Base-by-base conservation (phyloP, 495 filamentous ascomycete species). In the Penicillium bovifimosum region DNA sequence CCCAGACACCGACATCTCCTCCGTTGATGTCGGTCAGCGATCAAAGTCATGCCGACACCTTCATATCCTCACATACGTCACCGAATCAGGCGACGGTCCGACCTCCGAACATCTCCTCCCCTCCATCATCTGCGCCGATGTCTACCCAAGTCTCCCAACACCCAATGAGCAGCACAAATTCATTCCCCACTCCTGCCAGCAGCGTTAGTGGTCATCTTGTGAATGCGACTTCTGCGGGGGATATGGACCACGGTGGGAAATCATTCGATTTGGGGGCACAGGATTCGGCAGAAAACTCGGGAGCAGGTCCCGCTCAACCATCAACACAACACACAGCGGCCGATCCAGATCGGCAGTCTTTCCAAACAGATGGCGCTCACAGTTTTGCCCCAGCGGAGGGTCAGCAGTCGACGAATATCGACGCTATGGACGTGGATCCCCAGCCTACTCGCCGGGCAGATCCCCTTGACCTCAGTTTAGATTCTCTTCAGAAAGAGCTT, bases 11-110 rank as follows among this genome's bases (percentile, higher is more conserved):
- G 61, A 69, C 66, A 67, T 76, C 74, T 26, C 73, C 74, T 74
- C 69, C 72, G 73, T 77, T 76, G 72, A 77, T 77, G 74, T 76
- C 73, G 69, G 72, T 76, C 63, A 71, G 69, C 64, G 68, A 74
- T 66, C 66, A 65, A 58, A 75, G 66, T 56, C 67, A 77, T 77
- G 74, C 67, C 69, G 66, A 67, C 63, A 67, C 67, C 61, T 64
- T 76, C 64, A 59, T 64, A 67, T 66, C 71, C 61, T 65, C 68
- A 61, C 73, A 76, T 63, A 64, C 71, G 67, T 71, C 69, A 67
- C 67, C 70, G 53, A 69, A 67, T 60, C 68, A 72, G 73, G 63
- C 70, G 60, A 73, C 66, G 49, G 62, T 64, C 53, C 70, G 74
- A 63, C 62, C 63, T 53, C 55, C 65, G 36, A 69, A 64, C 49